These are phyloP conservation scores for Gossypium sturtianum DNA, from an alignment of 345 rosid genomes.

Conservation along the genomic window DNA sequence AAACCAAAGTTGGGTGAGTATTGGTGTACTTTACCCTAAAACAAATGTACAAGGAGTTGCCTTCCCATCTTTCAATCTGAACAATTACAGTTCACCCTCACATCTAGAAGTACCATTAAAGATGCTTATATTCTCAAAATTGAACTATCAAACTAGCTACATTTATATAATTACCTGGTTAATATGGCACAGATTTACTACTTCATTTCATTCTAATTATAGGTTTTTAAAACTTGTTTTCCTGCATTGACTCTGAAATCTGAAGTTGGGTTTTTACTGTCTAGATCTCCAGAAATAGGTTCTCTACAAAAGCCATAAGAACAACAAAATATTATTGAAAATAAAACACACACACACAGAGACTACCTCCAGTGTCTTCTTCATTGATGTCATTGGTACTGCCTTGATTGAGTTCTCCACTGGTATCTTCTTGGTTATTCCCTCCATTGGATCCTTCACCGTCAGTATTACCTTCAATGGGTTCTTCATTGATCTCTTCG, in stretches of 20 bases:
- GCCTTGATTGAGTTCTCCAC: background rate
- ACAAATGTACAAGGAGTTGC: background rate
- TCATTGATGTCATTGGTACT: background rate
- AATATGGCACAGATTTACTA: background rate
- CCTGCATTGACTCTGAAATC: background rate
- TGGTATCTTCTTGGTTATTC: no score
- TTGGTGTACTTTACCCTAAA: background rate
- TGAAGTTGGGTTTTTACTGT: background rate
- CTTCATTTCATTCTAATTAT: background rate
- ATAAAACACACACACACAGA: background rate
- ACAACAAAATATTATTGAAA: background rate
- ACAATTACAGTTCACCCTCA: background rate
- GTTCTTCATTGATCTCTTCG: background rate
- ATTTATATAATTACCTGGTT: no score
- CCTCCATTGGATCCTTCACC: background rate
- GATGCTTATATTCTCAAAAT: background rate
- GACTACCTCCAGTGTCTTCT: background rate
- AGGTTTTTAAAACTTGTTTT: background rate
- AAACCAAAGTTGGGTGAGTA: no score
- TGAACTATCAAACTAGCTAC: background rate
- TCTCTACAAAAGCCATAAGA: background rate
- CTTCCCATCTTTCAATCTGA: background rate
- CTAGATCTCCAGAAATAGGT: background rate
- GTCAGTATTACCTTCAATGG: background rate
- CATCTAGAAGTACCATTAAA: background rate